These are phyloP conservation scores for Pseudogymnoascus sp. DNA, from an alignment of 2,329 filamentous ascomycete genomes.

Conservation along the genomic window DNA sequence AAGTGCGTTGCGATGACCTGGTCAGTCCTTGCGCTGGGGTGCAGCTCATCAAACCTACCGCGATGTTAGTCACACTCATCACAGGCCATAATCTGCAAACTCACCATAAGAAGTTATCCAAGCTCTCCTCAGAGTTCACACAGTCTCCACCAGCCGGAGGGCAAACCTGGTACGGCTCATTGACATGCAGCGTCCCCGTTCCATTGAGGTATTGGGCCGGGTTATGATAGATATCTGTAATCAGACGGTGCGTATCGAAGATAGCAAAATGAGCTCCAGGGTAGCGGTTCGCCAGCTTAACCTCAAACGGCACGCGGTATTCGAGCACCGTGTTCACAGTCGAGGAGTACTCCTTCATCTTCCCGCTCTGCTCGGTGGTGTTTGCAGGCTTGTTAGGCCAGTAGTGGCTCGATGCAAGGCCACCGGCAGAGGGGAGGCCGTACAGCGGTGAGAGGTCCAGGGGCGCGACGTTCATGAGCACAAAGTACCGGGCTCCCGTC, in stretches of 20 bases:
- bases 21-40: conserved; percentile 60
- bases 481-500: conserved; percentile 61
- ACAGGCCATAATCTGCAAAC: neutral
- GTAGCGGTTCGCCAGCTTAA: conserved; percentile 40
- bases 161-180: conserved; percentile 52
- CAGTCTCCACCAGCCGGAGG: conserved; percentile 30
- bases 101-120: conserved; percentile 62
- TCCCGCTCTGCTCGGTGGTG: conserved; percentile 39
- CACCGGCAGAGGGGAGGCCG: conserved; percentile 39
- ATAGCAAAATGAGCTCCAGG: conserved; percentile 55
- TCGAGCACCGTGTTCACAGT: conserved; percentile 43
- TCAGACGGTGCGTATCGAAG: conserved; percentile 59
- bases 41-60: conserved; percentile 51
- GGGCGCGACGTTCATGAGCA: conserved; percentile 63
- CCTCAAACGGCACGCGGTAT: conserved; percentile 43
- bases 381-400: conserved; percentile 41
- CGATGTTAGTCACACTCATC: neutral
- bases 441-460: conserved; percentile 64
- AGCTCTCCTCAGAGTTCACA: conserved; percentile 32
- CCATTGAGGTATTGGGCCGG: conserved; percentile 55
- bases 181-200: conserved; percentile 49
- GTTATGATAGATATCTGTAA: conserved; percentile 57
- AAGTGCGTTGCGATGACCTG: conserved; percentile 51
- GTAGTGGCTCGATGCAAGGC: conserved; percentile 36
- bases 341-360: conserved; percentile 44